Conservation (phyloP, 306 rosid genomes). For the Cyclanthera cordifolia region DNA sequence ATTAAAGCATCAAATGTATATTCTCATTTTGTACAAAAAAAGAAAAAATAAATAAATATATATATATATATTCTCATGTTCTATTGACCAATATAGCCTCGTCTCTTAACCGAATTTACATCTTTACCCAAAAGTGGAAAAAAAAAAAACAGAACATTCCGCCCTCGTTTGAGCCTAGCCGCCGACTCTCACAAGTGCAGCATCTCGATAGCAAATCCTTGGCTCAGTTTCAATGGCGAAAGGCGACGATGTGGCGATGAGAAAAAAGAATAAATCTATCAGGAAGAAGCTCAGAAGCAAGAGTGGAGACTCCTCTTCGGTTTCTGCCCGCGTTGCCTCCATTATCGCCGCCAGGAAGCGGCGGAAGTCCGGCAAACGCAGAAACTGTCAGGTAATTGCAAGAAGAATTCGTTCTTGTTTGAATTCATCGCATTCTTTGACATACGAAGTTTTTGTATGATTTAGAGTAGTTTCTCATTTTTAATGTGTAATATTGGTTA, state of each 20-base stretch:
- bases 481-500: background rate
- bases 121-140: background rate
- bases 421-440: background rate
- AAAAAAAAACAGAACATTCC: background rate
- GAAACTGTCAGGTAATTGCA: slow-evolving; percentile 55
- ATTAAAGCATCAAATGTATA: no score
- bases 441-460: background rate
- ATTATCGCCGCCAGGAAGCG: slow-evolving; percentile 90
- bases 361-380: slow-evolving; percentile 77
- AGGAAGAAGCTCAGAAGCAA: slow-evolving; percentile 42
- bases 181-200: slow-evolving; percentile 1
- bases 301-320: slow-evolving; percentile 24
- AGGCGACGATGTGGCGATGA: slow-evolving; percentile 52
- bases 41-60: no score
- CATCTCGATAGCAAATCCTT: background rate
- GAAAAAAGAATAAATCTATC: slow-evolving; percentile 45
- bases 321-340: slow-evolving; percentile 66
- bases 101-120: background rate
- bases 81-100: background rate
- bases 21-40: no score
- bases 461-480: background rate
- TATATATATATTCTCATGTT: background rate
- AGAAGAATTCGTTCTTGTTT: background rate
- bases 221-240: slow-evolving; percentile 47
- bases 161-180: slow-evolving; percentile 11